phyloP scores from a whole-genome alignment of 768 basidiomycete species.

The Rhodosporidiobolus odoratus region DNA sequence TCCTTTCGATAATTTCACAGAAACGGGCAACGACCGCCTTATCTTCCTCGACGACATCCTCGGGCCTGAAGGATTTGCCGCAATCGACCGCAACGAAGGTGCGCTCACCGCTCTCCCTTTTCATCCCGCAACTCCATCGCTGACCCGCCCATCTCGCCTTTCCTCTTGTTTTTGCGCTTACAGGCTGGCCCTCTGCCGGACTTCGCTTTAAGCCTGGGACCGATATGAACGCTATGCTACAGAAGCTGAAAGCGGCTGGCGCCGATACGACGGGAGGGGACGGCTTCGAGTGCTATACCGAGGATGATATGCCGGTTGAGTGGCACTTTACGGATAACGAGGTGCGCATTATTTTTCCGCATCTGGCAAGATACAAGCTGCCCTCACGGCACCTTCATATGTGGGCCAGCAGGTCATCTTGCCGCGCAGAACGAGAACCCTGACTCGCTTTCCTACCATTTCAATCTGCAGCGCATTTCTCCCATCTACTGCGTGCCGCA shows the following conservation, averaged over 20 bases:
- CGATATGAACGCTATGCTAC: slow-evolving; percentile 57
- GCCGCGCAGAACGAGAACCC: too few species aligned
- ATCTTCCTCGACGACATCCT: slow-evolving; percentile 78
- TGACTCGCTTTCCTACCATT: not conserved
- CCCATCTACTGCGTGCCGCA: slow-evolving; percentile 79
- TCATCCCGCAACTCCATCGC: too few species aligned
- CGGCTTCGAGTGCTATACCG: slow-evolving; percentile 69
- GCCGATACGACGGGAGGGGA: slow-evolving; percentile 53
- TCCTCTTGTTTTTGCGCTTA: not conserved
- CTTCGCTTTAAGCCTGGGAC: slow-evolving; percentile 62
- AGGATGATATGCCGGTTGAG: slow-evolving; percentile 71
- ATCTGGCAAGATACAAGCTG: too few species aligned
- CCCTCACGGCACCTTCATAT: too few species aligned
- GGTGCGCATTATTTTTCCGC: slow-evolving; percentile 14
- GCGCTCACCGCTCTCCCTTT: not conserved
- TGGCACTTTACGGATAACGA: slow-evolving; percentile 61
- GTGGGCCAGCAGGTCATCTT: too few species aligned
- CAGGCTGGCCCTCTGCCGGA: slow-evolving; percentile 84
- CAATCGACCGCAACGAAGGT: slow-evolving; percentile 70
- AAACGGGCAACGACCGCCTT: slow-evolving; percentile 66
- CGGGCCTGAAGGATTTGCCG: slow-evolving; percentile 58
- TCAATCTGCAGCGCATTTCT: slow-evolving; percentile 62
- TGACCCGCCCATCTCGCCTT: not conserved
- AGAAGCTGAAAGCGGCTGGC: slow-evolving; percentile 54
- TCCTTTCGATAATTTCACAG: too few species aligned